These are phyloP conservation scores for Epichloe sylvatica DNA, from an alignment of 2,329 filamentous ascomycete genomes.

Conservation along the genomic window DNA sequence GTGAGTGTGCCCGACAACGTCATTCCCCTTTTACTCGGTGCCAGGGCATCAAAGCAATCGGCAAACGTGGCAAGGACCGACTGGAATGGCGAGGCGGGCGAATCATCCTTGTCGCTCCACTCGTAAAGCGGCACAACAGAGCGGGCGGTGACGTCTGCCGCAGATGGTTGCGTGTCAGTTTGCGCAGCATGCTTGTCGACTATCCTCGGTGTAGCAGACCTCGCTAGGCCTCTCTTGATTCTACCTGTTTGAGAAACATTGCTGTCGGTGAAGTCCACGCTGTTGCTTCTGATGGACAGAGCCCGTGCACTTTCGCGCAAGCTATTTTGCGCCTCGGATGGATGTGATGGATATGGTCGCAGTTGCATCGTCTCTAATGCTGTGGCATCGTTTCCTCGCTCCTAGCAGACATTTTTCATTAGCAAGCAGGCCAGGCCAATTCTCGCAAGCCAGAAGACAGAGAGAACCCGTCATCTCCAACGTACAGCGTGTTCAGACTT, in stretches of 20 bases:
- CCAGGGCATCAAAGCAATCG: constrained; percentile 6
- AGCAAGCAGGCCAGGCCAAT: background rate
- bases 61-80: constrained; percentile 16
- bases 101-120: background rate
- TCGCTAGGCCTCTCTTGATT: background rate
- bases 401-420: constrained; percentile 9
- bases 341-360: constrained; percentile 1
- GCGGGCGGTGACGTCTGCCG: background rate
- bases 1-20: constrained; percentile 12
- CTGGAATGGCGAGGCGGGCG: constrained; percentile 12
- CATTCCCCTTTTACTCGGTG: constrained; percentile 12
- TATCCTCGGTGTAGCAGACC: background rate
- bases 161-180: background rate
- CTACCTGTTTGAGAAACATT: background rate
- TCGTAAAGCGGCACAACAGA: constrained; percentile 1
- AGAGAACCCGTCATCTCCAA: background rate
- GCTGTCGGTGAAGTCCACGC: constrained; percentile 5
- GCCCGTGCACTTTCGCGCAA: constrained; percentile 6
- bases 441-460: background rate
- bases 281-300: constrained; percentile 6
- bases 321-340: constrained; percentile 10
- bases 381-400: constrained; percentile 13
- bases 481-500: constrained; percentile 26
- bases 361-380: constrained; percentile 11
- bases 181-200: background rate